phyloP scores from a whole-genome alignment of 495 filamentous ascomycete species.

The Baudoinia panamericana region DNA sequence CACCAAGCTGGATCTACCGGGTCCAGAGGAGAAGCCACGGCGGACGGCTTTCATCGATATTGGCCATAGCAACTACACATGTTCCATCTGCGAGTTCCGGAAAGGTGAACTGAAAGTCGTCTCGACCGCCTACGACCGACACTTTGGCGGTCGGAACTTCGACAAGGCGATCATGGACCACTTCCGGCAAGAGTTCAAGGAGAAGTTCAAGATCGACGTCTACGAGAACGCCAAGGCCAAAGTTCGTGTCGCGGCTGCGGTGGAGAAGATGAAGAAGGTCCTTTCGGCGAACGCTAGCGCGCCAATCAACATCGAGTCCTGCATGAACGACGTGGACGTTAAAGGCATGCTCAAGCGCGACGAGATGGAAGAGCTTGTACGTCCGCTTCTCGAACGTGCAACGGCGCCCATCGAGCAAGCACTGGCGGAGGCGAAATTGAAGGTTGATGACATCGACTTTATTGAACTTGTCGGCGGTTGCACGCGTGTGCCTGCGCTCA shows the following conservation, averaged over 20 bases:
- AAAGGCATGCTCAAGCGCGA: constrained; percentile 80
- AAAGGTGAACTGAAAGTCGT: constrained; percentile 95
- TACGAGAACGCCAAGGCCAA: constrained; percentile 75
- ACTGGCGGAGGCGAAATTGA: constrained; percentile 80
- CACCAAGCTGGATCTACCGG: constrained; percentile 86
- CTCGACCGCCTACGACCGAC: constrained; percentile 83
- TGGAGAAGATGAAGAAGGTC: constrained; percentile 98
- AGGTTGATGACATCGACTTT: constrained; percentile 78
- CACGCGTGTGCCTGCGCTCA: constrained; percentile 86
- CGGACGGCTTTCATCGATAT: constrained; percentile 91
- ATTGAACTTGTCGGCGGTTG: constrained; percentile 92
- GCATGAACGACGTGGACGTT: constrained; percentile 97
- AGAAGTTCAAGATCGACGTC: constrained; percentile 44
- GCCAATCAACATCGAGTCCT: constrained; percentile 93
- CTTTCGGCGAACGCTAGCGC: constrained; percentile 88
- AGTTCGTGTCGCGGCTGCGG: constrained; percentile 70
- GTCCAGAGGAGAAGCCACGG: constrained; percentile 80
- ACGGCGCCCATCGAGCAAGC: constrained; percentile 73
- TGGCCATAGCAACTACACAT: constrained; percentile 89
- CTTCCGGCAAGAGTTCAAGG: constrained; percentile 75
- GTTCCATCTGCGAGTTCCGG: constrained; percentile 86
- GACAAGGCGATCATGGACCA: constrained; percentile 90
- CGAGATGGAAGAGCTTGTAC: constrained; percentile 80
- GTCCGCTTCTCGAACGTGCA: constrained; percentile 67
- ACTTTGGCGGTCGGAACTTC: constrained; percentile 96